Percentiles rank a stretch among this genome's conserved stretches.
These are phyloP conservation scores for Berberis thunbergii DNA, from an alignment of 164 flowering plant species.

Conservation along the genomic window DNA sequence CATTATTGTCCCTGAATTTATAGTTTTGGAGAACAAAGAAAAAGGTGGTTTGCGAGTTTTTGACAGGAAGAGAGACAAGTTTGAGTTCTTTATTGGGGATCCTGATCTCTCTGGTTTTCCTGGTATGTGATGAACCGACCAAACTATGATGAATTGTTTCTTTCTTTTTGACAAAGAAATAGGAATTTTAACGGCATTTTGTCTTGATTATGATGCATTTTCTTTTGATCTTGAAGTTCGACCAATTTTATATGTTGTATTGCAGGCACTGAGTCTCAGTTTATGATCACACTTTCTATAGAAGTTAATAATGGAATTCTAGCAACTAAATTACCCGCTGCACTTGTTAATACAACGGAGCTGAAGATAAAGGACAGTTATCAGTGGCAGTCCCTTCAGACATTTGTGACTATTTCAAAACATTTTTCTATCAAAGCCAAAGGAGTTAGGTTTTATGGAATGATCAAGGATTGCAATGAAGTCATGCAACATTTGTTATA, in stretches of 20 bases:
- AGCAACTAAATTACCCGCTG: slow-evolving; percentile 44
- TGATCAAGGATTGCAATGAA: slow-evolving; percentile 53
- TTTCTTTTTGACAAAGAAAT: not conserved
- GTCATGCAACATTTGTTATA: slow-evolving; percentile 48
- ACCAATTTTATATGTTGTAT: slow-evolving; percentile 4
- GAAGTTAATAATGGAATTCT: slow-evolving; percentile 64
- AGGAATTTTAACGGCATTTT: not conserved
- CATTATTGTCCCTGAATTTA: slow-evolving; percentile 44
- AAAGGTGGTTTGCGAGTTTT: slow-evolving; percentile 36
- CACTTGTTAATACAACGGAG: slow-evolving; percentile 60
- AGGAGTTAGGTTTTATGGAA: slow-evolving; percentile 64
- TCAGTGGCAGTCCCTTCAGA: slow-evolving; percentile 84
- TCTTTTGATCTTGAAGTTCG: not conserved
- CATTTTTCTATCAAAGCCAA: slow-evolving; percentile 57
- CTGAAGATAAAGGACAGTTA: slow-evolving; percentile 44
- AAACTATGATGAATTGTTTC: not conserved
- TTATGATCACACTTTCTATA: slow-evolving; percentile 53
- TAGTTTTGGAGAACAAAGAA: slow-evolving; percentile 32
- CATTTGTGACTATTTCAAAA: slow-evolving; percentile 67
- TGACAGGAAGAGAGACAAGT: slow-evolving; percentile 32
- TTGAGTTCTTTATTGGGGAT: slow-evolving; percentile 57
- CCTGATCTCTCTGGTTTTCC: slow-evolving; percentile 65
- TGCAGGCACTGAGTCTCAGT: slow-evolving; percentile 50
- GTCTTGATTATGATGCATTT: not conserved
- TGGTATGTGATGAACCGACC: slow-evolving; percentile 32